phyloP scores from a whole-genome alignment of 2,329 filamentous ascomycete genomes.

The Hypocreales sp. region DNA sequence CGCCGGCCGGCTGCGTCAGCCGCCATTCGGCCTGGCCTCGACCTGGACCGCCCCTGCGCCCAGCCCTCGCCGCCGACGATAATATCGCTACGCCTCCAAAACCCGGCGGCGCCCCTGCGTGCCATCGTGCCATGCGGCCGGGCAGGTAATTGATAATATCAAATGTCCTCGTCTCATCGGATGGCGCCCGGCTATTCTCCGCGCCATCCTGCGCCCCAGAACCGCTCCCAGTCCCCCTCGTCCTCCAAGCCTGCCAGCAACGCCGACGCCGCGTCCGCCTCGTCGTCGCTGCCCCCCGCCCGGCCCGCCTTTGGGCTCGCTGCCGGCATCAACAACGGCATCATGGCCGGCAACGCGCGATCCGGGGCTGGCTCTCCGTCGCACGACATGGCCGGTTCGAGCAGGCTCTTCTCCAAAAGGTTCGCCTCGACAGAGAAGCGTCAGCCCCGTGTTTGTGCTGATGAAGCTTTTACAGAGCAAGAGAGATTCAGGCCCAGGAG shows the following conservation, averaged over 20 bases:
- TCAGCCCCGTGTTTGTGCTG: neutral
- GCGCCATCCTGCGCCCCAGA: constrained; percentile 45
- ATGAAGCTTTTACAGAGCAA: constrained; percentile 43
- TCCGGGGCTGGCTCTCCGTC: constrained; percentile 92
- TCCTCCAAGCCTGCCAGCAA: constrained; percentile 33
- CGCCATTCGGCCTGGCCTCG: neutral
- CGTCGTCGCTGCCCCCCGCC: constrained; percentile 46
- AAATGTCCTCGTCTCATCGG: constrained; percentile 71
- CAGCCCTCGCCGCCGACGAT: neutral
- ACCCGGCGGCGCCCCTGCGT: no score
- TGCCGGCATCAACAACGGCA: constrained; percentile 42
- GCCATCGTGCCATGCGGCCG: constrained; percentile 27
- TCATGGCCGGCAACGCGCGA: constrained; percentile 47
- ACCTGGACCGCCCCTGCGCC: neutral
- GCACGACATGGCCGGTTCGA: constrained; percentile 62
- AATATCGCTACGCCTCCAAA: no score
- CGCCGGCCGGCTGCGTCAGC: neutral
- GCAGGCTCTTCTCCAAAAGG: constrained; percentile 83
- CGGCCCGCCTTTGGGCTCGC: constrained; percentile 62
- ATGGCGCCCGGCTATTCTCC: constrained; percentile 71
- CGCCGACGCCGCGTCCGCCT: constrained; percentile 60
- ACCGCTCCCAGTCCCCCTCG: constrained; percentile 65
- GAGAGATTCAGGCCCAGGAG: constrained; percentile 96
- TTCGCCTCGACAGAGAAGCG: no score
- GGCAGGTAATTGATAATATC: constrained; percentile 83